Evolutionary conservation across 768 basidiomycete species (phyloP), one percentile per base, ranked within the genome.

Genomic region (Coprinopsis cinerea): DNA sequence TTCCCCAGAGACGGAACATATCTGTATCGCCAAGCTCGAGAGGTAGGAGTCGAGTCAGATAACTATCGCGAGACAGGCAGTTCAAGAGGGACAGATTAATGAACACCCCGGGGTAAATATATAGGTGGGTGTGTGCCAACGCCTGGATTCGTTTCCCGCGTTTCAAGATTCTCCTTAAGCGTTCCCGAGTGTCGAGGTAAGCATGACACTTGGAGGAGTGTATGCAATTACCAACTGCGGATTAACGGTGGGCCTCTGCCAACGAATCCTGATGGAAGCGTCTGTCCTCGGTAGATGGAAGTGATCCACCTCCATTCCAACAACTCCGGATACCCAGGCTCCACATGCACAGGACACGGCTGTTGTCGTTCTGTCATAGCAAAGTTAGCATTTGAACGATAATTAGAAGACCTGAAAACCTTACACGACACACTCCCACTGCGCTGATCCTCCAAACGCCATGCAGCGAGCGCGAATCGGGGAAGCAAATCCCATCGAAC

Each of bases 241-340:
- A 39, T 32, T 9, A 39, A 22, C 22, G 41, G 15, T 7, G 11
- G 9, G 23, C 41, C 18, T 24, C 41, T 23, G 18, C 9, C 13
- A 9, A 43, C 18, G 41, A 43, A 43, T 43, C 20, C 9, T 43
- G 41, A 43, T 43, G 10, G 41, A 43, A 24, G 41, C 9, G n/a
- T 17, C 18, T 43, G 41, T 24, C 41, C 41, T 43, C 41, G 41
- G 41, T 43, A 43, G 23, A 43, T 43, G 41, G 41, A 26, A 43
- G n/a, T 34, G 30, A 34, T 34, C 30, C 9, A 9, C 30, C 30
- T 34, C n/a, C 30, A 34, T 9, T 9, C 18, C 9, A 39, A 39
- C 10, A 39, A 10, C 17, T 14, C 37, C 37, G 17, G 7, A 20
- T 10, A 13, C 37, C 7, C 18, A 39, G 7, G 37, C 37, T 39